These are phyloP conservation scores for Rubia tinctorum DNA, from an alignment of 305 asterid species.

Conservation along the genomic window DNA sequence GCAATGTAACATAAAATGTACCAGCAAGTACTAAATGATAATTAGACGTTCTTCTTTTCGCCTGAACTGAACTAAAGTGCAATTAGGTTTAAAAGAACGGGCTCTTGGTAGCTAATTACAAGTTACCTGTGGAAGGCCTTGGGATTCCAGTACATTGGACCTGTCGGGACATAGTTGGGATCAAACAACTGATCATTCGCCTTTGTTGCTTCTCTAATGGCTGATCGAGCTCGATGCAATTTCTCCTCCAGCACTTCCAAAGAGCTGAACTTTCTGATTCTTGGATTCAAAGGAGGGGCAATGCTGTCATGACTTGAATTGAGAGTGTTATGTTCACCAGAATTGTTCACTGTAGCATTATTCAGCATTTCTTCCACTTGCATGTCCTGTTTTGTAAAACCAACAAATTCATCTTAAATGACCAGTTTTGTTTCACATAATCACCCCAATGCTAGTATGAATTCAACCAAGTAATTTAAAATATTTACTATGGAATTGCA, in stretches of 20 bases:
- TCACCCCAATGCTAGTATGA: not conserved
- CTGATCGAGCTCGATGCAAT: conserved; percentile 41
- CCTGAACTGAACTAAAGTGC: not conserved
- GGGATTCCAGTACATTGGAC: conserved; percentile 68
- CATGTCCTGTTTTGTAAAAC: conserved; percentile 22
- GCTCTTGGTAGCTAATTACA: not conserved
- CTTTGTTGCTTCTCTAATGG: conserved; percentile 32
- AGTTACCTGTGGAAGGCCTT: conserved; percentile 54
- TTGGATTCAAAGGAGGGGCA: conserved; percentile 27
- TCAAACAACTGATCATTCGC: conserved; percentile 34
- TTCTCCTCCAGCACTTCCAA: conserved; percentile 30
- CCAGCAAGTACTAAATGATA: too few relatives aligned
- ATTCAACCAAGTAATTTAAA: too few relatives aligned
- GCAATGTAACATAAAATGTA: not conserved
- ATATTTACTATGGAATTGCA: not conserved
- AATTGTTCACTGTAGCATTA: conserved; percentile 21
- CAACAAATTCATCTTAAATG: not conserved
- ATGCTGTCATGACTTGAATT: conserved; percentile 27
- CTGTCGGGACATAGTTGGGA: conserved; percentile 51
- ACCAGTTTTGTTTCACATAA: too few relatives aligned
- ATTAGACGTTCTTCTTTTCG: too few relatives aligned
- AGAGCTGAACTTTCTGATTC: conserved; percentile 32
- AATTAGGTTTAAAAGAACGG: not conserved
- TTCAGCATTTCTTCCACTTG: conserved; percentile 20
- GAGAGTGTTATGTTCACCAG: conserved; percentile 23